Conservation (phyloP, 306 rosid genomes). For the Crataegus laevigata region DNA sequence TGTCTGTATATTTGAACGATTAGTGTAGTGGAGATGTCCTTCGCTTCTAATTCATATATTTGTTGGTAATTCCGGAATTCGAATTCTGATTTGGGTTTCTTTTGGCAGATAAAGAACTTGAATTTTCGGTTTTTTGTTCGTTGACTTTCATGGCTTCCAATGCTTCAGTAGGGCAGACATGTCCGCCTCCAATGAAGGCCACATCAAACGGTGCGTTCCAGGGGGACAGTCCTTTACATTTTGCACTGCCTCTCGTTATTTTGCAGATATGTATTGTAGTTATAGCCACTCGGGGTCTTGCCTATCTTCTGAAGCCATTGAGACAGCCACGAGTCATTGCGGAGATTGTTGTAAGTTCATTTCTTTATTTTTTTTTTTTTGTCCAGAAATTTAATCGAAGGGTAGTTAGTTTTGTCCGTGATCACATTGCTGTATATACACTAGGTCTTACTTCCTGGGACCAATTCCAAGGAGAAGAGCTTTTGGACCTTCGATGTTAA, state of each 20-base stretch:
- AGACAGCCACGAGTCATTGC: slow-evolving; percentile 54
- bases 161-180: slow-evolving; percentile 21
- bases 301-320: slow-evolving; percentile 38
- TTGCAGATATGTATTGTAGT: slow-evolving; percentile 45
- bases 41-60: neutral
- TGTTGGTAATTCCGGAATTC: neutral
- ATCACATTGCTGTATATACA: neutral
- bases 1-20: neutral
- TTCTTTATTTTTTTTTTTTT: neutral
- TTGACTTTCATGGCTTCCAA: slow-evolving; percentile 39
- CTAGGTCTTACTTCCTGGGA: neutral
- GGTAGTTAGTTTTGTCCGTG: neutral
- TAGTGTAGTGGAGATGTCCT: neutral
- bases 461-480: neutral
- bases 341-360: slow-evolving; percentile 59
- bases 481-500: neutral
- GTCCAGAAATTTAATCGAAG: neutral
- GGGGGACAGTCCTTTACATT: slow-evolving; percentile 82
- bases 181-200: slow-evolving; percentile 56
- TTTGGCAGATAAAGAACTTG: slow-evolving; percentile 25
- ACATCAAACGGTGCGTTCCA: slow-evolving; percentile 77
- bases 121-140: neutral
- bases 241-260: slow-evolving; percentile 60
- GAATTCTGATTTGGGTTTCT: neutral
- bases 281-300: slow-evolving; percentile 38